These are phyloP conservation scores for Termitomyces sp. DNA, from an alignment of 768 basidiomycete species.

Conservation along the genomic window DNA sequence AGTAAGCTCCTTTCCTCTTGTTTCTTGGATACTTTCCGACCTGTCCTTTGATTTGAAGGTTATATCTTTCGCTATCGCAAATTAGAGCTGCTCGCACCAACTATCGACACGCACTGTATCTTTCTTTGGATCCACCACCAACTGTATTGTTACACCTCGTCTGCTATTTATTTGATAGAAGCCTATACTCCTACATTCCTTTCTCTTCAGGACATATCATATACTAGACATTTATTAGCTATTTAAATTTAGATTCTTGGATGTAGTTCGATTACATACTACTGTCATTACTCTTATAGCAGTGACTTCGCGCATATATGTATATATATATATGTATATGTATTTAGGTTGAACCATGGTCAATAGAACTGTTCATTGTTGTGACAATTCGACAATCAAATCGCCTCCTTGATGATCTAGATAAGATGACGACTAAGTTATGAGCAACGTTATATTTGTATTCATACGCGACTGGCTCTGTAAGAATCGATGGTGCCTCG, in stretches of 20 bases:
- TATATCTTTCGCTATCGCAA: background rate
- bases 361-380: constrained; percentile 5
- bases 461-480: no score
- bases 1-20: constrained; percentile 3
- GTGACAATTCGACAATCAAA: background rate
- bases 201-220: constrained; percentile 16
- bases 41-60: background rate
- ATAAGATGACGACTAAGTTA: background rate
- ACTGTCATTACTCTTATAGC: constrained; percentile 6
- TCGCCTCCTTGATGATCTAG: constrained; percentile 4
- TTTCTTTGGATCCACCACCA: background rate
- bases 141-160: constrained; percentile 15
- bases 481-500: no score
- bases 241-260: constrained; percentile 14
- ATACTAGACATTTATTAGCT: constrained; percentile 12
- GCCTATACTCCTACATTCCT: constrained; percentile 12
- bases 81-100: background rate
- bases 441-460: background rate
- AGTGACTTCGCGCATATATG: constrained; percentile 2
- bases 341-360: background rate
- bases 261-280: constrained; percentile 17
- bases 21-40: constrained; percentile 2
- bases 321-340: background rate
- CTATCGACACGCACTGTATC: constrained; percentile 1
- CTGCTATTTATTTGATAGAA: constrained; percentile 1